Conservation (phyloP, 305 asterid genomes). For the Vinca major region DNA sequence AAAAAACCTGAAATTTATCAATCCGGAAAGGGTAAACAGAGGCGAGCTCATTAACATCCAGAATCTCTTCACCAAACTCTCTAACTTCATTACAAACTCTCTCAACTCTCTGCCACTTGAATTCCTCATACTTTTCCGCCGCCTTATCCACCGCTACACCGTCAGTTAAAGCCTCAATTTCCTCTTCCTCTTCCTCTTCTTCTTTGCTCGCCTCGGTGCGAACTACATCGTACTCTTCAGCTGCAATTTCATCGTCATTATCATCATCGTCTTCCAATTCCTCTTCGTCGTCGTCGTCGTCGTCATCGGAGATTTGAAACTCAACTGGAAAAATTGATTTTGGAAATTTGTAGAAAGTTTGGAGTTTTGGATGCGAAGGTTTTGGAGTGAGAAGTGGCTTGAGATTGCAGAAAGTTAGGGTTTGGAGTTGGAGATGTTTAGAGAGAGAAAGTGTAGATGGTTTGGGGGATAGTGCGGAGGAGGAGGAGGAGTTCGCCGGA, state of each 20-base stretch:
- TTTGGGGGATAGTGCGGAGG: constrained; percentile 11
- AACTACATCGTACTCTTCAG: constrained; percentile 55
- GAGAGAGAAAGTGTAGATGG: constrained; percentile 26
- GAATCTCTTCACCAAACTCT: constrained; percentile 80
- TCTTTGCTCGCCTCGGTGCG: constrained; percentile 31
- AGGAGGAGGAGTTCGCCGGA: constrained; percentile 13
- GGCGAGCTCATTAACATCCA: constrained; percentile 77
- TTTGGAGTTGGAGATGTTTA: constrained; percentile 22
- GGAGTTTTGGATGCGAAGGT: constrained; percentile 6
- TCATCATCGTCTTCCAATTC: constrained; percentile 46
- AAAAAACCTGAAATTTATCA: constrained; percentile 84
- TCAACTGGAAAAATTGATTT: constrained; percentile 38
- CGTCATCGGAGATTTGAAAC: constrained; percentile 52
- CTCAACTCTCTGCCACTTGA: constrained; percentile 89
- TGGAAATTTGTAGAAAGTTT: constrained; percentile 32
- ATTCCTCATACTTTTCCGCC: constrained; percentile 51
- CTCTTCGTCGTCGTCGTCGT: constrained; percentile 32
- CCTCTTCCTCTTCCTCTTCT: constrained; percentile 14
- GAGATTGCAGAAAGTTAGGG: constrained; percentile 21
- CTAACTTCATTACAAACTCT: constrained; percentile 73
- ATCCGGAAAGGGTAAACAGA: constrained; percentile 80
- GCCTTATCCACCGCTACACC: constrained; percentile 18
- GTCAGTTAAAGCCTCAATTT: constrained; percentile 16
- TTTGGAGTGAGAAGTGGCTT: constrained; percentile 18
- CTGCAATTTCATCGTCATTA: constrained; percentile 58